Evolutionary conservation across 1,284 basidiomycete genomes (phyloP), one percentile per base, ranked within the genome.

Genomic region (Cryptococcus hybrid): DNA sequence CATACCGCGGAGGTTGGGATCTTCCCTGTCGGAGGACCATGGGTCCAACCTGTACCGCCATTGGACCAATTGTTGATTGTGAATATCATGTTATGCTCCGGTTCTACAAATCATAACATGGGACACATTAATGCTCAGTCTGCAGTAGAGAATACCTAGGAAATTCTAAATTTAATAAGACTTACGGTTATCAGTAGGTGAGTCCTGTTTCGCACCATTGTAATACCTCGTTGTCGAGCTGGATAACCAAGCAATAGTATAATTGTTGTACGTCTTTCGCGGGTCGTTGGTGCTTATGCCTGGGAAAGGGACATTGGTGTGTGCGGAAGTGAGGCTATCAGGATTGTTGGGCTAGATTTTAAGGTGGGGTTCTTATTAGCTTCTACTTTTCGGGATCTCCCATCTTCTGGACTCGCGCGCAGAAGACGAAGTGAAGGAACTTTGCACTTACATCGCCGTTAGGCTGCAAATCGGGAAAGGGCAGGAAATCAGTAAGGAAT

Each of bases 51-150:
- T 24, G 47, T 34, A 7, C 11, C 36, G 7, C 49, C 49, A 43
- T 60, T 57, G n/a, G 52, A 51, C 52, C 59, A 56, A 24, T 60
- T 47, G 47, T 52, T 51, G 56, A 65, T 44, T 47, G 60, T 24
- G 42, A 60, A 38, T 8, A 24, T 39, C 36, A 54, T 45, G 38
- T 8, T 38, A 9, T 54, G 30, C 24, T 15, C 15, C 34, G 35
- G 24, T 40, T 30, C 48, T 50, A 9, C 13, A 40, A 39, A 15
- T n/a, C 6, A 7, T 52, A 7, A 39, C 43, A 15, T 51, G 49
- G 30, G 30, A 35, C 6, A 47, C 37, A 35, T 54, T 15, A 38
- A 50, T 42, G 15, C 53, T 44, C 12, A 30, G 43, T 30, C 44
- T 15, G 4, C 7, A 52, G 37, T 7, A 18, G 35, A 15, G 36